Conservation (phyloP, 495 filamentous ascomycete genomes). For the Aspergillus hancockii region DNA sequence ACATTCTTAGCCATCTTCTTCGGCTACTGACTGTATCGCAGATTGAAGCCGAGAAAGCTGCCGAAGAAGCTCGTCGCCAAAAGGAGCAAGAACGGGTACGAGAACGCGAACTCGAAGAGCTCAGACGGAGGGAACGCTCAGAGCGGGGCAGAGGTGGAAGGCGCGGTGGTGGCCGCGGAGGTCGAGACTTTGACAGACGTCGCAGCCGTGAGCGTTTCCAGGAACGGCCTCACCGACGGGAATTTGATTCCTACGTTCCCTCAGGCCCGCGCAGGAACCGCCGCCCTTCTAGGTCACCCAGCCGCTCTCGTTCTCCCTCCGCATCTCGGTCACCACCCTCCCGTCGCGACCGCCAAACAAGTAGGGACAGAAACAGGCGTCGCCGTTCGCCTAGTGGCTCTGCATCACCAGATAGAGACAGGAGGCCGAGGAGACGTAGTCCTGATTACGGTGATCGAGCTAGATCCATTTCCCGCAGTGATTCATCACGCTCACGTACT, state of each 20-base stretch:
- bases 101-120: conserved; percentile 61
- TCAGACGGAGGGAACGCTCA: conserved; percentile 72
- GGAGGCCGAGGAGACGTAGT: conserved; percentile 40
- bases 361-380: conserved; percentile 33
- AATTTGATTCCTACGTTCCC: conserved; percentile 61
- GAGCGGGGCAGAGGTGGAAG: conserved; percentile 65
- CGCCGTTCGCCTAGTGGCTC: conserved; percentile 41
- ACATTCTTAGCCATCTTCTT: background rate
- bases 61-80: conserved; percentile 69
- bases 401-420: conserved; percentile 38
- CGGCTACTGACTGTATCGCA: conserved; percentile 34
- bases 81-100: conserved; percentile 64
- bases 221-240: conserved; percentile 52
- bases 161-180: conserved; percentile 53
- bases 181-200: conserved; percentile 51
- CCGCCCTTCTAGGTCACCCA: conserved; percentile 35
- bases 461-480: conserved; percentile 50
- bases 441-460: conserved; percentile 53
- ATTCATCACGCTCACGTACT: conserved; percentile 62
- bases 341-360: conserved; percentile 30
- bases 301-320: conserved; percentile 39
- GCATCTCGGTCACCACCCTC: conserved; percentile 42
- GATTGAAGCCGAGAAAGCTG: conserved; percentile 82
- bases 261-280: conserved; percentile 37
- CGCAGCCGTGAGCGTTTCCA: conserved; percentile 52